Evolutionary conservation across 108 stramenopile genomes (phyloP).

Genomic region (Chaetoceros muelleri): DNA sequence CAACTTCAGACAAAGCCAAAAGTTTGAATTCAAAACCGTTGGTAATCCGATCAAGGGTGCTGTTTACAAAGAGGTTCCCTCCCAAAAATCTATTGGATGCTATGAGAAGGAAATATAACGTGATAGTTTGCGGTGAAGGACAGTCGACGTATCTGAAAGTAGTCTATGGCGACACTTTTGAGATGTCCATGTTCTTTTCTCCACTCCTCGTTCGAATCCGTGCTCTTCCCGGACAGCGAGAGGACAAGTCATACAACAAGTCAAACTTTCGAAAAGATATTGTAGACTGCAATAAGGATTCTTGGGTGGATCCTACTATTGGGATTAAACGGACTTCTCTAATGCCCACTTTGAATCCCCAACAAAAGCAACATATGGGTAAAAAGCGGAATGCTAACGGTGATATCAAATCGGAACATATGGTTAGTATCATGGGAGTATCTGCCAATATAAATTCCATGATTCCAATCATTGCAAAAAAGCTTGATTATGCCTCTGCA

Average conservation of each 20-base stretch:
- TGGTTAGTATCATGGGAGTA: constrained; percentile 31
- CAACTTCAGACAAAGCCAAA: not conserved
- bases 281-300: constrained; percentile 1
- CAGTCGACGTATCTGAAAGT: constrained; percentile 35
- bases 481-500: constrained; percentile 65
- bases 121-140: constrained; percentile 22
- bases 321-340: not conserved
- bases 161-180: constrained; percentile 62
- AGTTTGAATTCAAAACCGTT: no score
- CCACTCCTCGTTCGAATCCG: constrained; percentile 61
- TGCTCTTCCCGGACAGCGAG: constrained; percentile 15
- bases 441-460: constrained; percentile 23
- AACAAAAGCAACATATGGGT: not conserved
- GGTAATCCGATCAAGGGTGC: constrained; percentile 31
- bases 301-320: not conserved
- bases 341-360: not conserved
- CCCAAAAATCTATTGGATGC: constrained; percentile 52
- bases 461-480: constrained; percentile 53
- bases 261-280: constrained; percentile 21
- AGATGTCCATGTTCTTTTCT: constrained; percentile 62
- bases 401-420: not conserved
- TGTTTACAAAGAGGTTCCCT: constrained; percentile 41
- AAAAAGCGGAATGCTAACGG: not conserved
- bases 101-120: constrained; percentile 49
- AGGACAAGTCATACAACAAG: not conserved